Conservation (phyloP, 768 basidiomycete genomes). For the Serpula lacrymans region DNA sequence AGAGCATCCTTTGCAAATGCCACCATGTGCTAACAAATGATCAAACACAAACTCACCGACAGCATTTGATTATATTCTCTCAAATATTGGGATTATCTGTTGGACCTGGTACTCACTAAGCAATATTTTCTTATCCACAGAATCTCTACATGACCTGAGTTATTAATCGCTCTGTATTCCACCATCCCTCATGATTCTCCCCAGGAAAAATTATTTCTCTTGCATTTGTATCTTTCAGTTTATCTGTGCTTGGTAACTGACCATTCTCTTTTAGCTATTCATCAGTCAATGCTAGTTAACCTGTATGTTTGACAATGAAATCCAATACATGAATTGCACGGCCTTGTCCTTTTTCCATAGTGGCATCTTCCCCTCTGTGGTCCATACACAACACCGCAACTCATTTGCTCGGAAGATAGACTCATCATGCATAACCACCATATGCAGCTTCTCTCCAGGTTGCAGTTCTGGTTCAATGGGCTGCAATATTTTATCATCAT, state of each 20-base stretch:
- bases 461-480: constrained; percentile 12
- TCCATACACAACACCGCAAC: constrained; percentile 9
- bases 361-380: constrained; percentile 19
- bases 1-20: constrained; percentile 35
- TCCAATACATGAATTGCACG: constrained; percentile 16
- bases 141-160: too few species aligned
- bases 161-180: too few species aligned
- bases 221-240: constrained; percentile 27
- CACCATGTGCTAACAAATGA: constrained; percentile 39
- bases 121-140: too few species aligned
- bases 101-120: too few species aligned
- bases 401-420: constrained; percentile 20
- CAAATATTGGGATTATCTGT: too few species aligned
- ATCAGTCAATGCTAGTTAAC: constrained; percentile 10
- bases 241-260: constrained; percentile 15
- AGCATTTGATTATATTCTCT: too few species aligned
- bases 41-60: constrained; percentile 43
- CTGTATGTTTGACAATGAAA: constrained; percentile 16
- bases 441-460: constrained; percentile 11
- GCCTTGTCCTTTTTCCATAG: constrained; percentile 25
- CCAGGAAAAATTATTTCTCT: constrained; percentile 36
- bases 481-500: constrained; percentile 6
- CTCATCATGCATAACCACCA: constrained; percentile 21
- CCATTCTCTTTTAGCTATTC: constrained; percentile 22
- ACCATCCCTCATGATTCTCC: too few species aligned